Evolutionary conservation across 495 filamentous ascomycete genomes (phyloP).

Genomic region (Neohortaea acidophila): DNA sequence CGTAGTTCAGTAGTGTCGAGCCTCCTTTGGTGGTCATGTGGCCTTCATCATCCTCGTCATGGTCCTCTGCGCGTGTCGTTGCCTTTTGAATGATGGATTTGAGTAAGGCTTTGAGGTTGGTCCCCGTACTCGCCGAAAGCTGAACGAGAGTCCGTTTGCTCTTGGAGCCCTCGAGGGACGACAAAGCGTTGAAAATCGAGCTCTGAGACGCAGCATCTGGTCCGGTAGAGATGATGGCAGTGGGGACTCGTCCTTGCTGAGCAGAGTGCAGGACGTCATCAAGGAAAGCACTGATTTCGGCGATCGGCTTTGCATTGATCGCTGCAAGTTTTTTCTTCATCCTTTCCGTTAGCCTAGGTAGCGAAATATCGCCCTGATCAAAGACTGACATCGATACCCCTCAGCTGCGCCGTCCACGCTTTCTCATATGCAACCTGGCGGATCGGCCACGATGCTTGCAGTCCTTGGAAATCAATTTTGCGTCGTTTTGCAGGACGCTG

Average conservation of each 20-base stretch:
- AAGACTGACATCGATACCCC: slow-evolving; percentile 47
- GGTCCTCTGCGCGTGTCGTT: slow-evolving; percentile 35
- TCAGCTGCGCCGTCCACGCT: slow-evolving; percentile 53
- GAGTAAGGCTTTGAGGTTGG: slow-evolving; percentile 67
- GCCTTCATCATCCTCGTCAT: slow-evolving; percentile 41
- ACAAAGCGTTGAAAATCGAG: slow-evolving; percentile 55
- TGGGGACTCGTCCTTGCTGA: slow-evolving; percentile 39
- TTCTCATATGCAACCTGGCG: slow-evolving; percentile 48
- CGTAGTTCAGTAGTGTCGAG: slow-evolving; percentile 71
- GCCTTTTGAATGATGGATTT: slow-evolving; percentile 70
- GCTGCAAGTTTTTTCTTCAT: slow-evolving; percentile 43
- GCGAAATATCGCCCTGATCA: neutral
- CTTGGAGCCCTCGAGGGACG: slow-evolving; percentile 34
- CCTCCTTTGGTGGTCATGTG: slow-evolving; percentile 31
- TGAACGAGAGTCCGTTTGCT: slow-evolving; percentile 43
- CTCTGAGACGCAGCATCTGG: slow-evolving; percentile 72
- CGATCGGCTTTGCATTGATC: slow-evolving; percentile 44
- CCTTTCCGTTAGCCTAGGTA: neutral
- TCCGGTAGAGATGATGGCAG: slow-evolving; percentile 68
- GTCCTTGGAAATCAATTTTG: slow-evolving; percentile 9
- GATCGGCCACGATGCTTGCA: slow-evolving; percentile 24
- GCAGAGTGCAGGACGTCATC: slow-evolving; percentile 25
- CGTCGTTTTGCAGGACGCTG: slow-evolving; percentile 22
- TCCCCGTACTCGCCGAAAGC: slow-evolving; percentile 59
- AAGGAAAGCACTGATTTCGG: slow-evolving; percentile 53